phyloP scores from a whole-genome alignment of 371 early-diverging fungal genomes.

The Mortierella sp. region DNA sequence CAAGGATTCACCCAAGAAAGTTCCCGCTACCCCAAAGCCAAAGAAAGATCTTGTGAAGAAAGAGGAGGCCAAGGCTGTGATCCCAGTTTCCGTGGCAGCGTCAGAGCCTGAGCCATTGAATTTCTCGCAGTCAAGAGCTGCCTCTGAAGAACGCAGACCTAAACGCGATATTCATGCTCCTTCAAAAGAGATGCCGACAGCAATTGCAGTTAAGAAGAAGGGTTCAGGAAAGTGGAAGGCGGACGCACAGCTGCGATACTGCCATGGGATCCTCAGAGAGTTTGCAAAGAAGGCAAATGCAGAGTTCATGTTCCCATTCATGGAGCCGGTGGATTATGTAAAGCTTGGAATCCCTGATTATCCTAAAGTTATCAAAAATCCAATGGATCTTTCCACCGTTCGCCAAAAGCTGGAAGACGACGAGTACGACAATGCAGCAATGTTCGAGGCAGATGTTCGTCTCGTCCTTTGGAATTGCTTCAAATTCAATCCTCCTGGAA shows the following conservation, averaged over 20 bases:
- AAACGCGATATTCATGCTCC: slow-evolving; percentile 82
- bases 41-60: slow-evolving; percentile 49
- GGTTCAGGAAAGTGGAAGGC: slow-evolving; percentile 68
- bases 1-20: slow-evolving; percentile 39
- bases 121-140: slow-evolving; percentile 29
- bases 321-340: slow-evolving; percentile 94
- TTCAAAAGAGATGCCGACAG: slow-evolving; percentile 46
- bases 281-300: slow-evolving; percentile 80
- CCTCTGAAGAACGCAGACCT: slow-evolving; percentile 69
- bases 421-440: slow-evolving; percentile 77
- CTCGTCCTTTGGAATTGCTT: slow-evolving; percentile 96
- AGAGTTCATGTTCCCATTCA: slow-evolving; percentile 84
- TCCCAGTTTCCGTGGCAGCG: slow-evolving; percentile 29
- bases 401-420: slow-evolving; percentile 86
- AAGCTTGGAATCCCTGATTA: slow-evolving; percentile 96
- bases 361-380: slow-evolving; percentile 91
- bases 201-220: slow-evolving; percentile 51
- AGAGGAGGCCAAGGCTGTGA: slow-evolving; percentile 24
- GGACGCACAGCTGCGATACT: slow-evolving; percentile 78
- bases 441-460: slow-evolving; percentile 89
- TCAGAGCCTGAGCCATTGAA: slow-evolving; percentile 1
- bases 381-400: slow-evolving; percentile 99
- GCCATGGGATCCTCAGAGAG: slow-evolving; percentile 79
- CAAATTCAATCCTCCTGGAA: slow-evolving; percentile 90
- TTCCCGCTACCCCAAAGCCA: slow-evolving; percentile 29